Evolutionary conservation across 106 monocot genomes (phyloP), one percentile per base, ranked within the genome.

Genomic region (Allium sativum): DNA sequence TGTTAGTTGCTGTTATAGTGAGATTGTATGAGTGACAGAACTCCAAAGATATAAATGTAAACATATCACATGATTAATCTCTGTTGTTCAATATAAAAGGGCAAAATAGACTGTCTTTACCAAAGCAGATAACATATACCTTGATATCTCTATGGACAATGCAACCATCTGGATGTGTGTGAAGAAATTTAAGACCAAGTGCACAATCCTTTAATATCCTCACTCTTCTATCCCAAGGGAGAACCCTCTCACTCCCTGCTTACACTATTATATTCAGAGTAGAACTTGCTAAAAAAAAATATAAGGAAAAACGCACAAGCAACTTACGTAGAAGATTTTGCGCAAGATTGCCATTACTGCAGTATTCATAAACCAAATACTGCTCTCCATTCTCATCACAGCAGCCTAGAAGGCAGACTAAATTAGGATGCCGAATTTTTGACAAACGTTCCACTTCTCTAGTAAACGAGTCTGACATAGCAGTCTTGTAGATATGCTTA

Each of bases 91-190:
- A 15, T 48, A 48, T 10, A 5, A 12, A 15, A 15, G 15, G 15
- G 4, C 6, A 48, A 48, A 10, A 2, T 3, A 15, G 2, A 1
- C 4, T 1, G 1, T 3, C 2, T 48, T 48, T 48, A 5, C 69
- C 3, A 31, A 1, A 31, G 3, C 1, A 1, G 31, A 31, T 31
- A 31, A 31, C 31, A 31, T 31, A 31, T 59, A 74, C 80, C 68
- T 80, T 81, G 68, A 81, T 73, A 44, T 81, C 81, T 53, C 72
- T 72, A 22, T 81, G 81, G 42, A 81, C 72, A 12, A 65, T 76
- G 40, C 76, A 76, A 12, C 81, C 81, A 69, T 81, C 81, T 5
- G 75, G 81, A 51, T 72, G 72, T 31, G 51, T 68, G 43, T 76
- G 81, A 10, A 81, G 76, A 69, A 76, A 81, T 55, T 72, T 72